Evolutionary conservation across 2,329 filamentous ascomycete genomes (phyloP).

Genomic region (Cladosporium sphaerospermum): DNA sequence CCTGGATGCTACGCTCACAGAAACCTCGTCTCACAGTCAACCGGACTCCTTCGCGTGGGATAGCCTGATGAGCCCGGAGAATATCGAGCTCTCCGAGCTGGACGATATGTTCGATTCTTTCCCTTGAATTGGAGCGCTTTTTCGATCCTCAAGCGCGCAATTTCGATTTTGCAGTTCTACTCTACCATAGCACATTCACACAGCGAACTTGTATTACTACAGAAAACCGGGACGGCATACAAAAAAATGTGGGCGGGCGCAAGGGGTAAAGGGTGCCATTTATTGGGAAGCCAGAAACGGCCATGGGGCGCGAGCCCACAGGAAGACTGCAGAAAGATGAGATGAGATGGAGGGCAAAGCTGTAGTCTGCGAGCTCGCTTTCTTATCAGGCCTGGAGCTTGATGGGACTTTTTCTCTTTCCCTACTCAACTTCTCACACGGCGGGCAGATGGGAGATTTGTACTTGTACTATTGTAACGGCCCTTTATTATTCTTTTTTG

Average conservation of each 20-base stretch:
- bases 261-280: background rate
- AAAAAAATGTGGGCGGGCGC: background rate
- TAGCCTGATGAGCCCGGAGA: slow-evolving; percentile 65
- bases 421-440: background rate
- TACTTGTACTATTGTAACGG: background rate
- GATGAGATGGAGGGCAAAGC: background rate
- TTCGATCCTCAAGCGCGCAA: background rate
- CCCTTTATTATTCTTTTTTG: no score
- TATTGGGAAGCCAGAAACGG: no score
- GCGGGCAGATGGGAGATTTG: background rate
- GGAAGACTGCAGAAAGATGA: background rate
- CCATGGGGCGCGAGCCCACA: no score
- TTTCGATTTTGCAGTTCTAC: background rate
- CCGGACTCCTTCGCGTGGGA: slow-evolving; percentile 25
- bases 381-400: slow-evolving; percentile 1
- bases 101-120: slow-evolving; percentile 70
- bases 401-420: background rate
- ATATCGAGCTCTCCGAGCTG: slow-evolving; percentile 86
- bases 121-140: background rate
- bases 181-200: background rate
- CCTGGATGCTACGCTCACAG: background rate
- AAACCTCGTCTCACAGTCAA: background rate
- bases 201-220: slow-evolving; percentile 5
- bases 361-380: no score
- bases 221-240: background rate